Evolutionary conservation across 768 basidiomycete species (phyloP), one percentile per base, ranked within the genome.

Genomic region (Rhizopogon roseolus): DNA sequence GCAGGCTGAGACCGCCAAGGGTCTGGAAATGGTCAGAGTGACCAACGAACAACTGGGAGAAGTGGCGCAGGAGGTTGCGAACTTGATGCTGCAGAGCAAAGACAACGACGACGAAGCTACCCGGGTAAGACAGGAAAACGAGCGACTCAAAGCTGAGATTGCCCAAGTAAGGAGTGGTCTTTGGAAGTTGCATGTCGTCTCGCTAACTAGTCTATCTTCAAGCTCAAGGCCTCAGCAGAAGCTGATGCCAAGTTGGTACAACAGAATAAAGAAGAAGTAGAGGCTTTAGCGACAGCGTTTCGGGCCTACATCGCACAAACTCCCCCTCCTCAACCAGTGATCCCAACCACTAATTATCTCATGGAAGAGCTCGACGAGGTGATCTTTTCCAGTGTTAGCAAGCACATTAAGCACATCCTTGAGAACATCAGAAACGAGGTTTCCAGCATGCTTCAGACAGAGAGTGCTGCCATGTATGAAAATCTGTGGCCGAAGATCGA

Each of bases 271-370:
- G 67, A 60, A 49, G 62, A 71, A 52, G 55, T 62, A 4, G 60
- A 68, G n/a, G 68, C 69, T 3, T 57, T 69, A 43, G 61, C 63
- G 2, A 61, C 64, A 46, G 67, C 69, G 10, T 27, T 69, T 8
- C 64, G 63, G 41, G 68, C 69, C 29, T 70, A 61, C 36, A 66
- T 70, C 45, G 60, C 68, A 41, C 69, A 70, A 58, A 43, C 54
- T 39, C 54, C 69, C 3, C 14, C 52, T 19, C 52, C 57, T 40
- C 34, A 42, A 49, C 44, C 50, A 17, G 53, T 62, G 38, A 53
- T 66, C 44, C 67, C 65, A 7, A 63, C 69, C 17, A 48, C 55
- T 4, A 64, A 71, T 36, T 71, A 70, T 54, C 58, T 69, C 46
- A 55, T 71, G 7, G 57, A 64, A 49, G 60, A 64, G 11, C 61